Base-by-base conservation (phyloP, 352 stramenopile genomes). In the Globisporangium alternatum region DNA sequence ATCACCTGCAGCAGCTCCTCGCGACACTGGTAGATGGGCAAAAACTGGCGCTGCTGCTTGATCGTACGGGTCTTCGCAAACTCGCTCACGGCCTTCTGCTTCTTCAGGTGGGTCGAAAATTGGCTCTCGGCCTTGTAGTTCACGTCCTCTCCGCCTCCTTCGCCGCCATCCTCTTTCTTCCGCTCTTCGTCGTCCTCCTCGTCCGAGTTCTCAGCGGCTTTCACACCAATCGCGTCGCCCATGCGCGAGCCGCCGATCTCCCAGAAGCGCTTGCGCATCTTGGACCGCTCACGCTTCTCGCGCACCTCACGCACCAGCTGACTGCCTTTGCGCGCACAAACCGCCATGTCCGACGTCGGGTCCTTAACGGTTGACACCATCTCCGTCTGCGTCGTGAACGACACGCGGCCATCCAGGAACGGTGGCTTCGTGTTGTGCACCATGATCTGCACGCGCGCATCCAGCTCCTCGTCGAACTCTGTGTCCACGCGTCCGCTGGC, bases 251-350 rank as follows among this genome's bases (percentile, higher is more conserved):
- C 97, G 7, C 97, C 97, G 8, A 99, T 66, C 68, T 99, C 97
- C 98, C 97, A 99, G 77, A 99, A 99, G 22, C 97, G 88, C 78
- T 99, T 95, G 48, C 96, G 84, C 94, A 99, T 99, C 62, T 98
- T 98, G 55, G 87, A 90, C 0, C 76, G 74, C 52, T 95, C 86
- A 6, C 81, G 78, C 63, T 95, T 80, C 51, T 95, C 84, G 7
- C 86, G 75, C 56, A 94, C 84, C 65, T 91, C 75, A 0, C 76
- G 76, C 51, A 98, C 56, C 41, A 95, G 77, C 37, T 88, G 88
- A 39, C 87, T 98, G 33, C 97, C 97, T 67, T 98, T 97, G 55
- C 93, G 78, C 28, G 96, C 93, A 67, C 96, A 97, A 19, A 97
- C 88, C 1, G 96, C 96, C 81, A 99, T 97, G 70, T 99, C 97